A percentile compares a stretch with the other conserved stretches of the same genome.
Conservation (phyloP, 2,329 filamentous ascomycete genomes). For the Fusarium newnesense region DNA sequence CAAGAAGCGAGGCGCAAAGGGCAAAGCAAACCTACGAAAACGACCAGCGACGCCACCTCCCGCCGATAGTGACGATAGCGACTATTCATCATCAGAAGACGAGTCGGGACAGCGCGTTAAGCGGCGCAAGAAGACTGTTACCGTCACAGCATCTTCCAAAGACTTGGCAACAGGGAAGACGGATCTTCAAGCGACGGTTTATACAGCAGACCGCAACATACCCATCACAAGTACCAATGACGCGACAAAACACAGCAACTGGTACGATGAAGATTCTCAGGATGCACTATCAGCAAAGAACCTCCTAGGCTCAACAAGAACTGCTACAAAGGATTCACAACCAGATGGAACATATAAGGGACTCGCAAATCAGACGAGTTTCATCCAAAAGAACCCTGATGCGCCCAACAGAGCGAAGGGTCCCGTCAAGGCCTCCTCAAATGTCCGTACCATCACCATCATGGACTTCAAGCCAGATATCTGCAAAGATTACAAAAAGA, state of each 20-base stretch:
- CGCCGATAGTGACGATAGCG: constrained; percentile 67
- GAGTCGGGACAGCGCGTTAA: constrained; percentile 83
- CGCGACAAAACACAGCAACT: constrained; percentile 88
- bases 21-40: constrained; percentile 82
- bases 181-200: constrained; percentile 63
- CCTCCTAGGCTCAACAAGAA: constrained; percentile 67
- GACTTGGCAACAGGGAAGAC: constrained; percentile 48
- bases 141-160: constrained; percentile 73
- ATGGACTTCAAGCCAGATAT: constrained; percentile 93
- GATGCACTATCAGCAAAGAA: constrained; percentile 61
- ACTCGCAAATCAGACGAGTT: constrained; percentile 75
- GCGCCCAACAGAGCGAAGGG: constrained; percentile 77
- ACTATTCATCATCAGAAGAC: constrained; percentile 79
- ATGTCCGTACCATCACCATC: constrained; percentile 89
- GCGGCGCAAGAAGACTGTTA: constrained; percentile 74
- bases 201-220: constrained; percentile 69
- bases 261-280: constrained; percentile 81
- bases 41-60: constrained; percentile 81
- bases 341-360: constrained; percentile 81
- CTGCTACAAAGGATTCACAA: constrained; percentile 47
- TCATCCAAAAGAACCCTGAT: constrained; percentile 84
- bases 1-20: constrained; percentile 85
- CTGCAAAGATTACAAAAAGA: constrained; percentile 88
- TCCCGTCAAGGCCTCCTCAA: constrained; percentile 87
- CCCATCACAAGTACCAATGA: constrained; percentile 78